These are phyloP conservation scores for Cardiospermum halicacabum DNA, from an alignment of 345 rosid genomes.

Conservation along the genomic window DNA sequence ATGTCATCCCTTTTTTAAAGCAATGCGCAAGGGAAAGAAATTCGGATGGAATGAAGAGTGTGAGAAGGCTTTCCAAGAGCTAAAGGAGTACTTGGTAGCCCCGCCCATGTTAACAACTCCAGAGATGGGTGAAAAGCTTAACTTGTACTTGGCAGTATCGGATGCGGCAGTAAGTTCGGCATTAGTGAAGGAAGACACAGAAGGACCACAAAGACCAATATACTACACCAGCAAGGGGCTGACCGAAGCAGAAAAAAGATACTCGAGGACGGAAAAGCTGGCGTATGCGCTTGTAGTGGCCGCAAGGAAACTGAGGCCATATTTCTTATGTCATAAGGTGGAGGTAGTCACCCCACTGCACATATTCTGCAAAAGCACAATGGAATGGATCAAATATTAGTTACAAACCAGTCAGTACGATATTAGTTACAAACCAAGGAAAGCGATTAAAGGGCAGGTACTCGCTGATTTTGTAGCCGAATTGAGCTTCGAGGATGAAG, in stretches of 20 bases:
- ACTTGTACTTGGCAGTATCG: neutral
- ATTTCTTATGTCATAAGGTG: neutral
- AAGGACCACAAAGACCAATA: neutral
- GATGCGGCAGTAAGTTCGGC: neutral
- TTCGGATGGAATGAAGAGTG: neutral
- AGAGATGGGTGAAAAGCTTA: neutral
- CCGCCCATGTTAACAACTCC: neutral
- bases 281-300: neutral
- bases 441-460: too few relatives aligned
- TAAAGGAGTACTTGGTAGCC: neutral
- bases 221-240: neutral
- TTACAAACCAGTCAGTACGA: too few relatives aligned
- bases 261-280: neutral
- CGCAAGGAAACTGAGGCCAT: neutral
- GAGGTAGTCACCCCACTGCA: neutral
- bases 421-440: too few relatives aligned
- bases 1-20: neutral
- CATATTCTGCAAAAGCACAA: too few relatives aligned
- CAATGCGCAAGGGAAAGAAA: neutral
- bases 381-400: too few relatives aligned
- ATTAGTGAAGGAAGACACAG: neutral
- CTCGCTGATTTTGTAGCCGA: too few relatives aligned
- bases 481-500: too few relatives aligned
- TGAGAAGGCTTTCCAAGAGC: neutral
- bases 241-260: neutral